A percentile compares a stretch with the other conserved stretches of the same genome.
Conservation (phyloP, 2,329 filamentous ascomycete species). For the Fusarium irregulare region DNA sequence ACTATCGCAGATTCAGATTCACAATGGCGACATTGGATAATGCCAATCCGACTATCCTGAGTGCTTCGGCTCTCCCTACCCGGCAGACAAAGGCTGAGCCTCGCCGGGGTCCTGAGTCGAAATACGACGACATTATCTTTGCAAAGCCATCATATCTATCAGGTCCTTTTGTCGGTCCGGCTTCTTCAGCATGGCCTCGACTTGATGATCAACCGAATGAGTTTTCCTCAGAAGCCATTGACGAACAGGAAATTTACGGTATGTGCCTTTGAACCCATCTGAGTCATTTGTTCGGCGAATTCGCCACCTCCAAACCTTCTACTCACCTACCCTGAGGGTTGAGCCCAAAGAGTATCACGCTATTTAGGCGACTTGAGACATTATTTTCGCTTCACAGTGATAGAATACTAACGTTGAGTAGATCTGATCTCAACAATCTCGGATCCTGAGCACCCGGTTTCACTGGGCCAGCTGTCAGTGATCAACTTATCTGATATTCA, state of each 20-base stretch:
- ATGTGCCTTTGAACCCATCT: conserved; percentile 42
- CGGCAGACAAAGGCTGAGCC: conserved; percentile 66
- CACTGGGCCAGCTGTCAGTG: conserved; percentile 90
- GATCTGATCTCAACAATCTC: conserved; percentile 95
- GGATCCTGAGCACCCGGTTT: conserved; percentile 95
- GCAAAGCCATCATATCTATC: conserved; percentile 59
- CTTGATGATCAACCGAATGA: conserved; percentile 63
- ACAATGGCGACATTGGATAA: conserved; percentile 66
- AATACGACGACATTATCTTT: conserved; percentile 60
- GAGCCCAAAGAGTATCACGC: background rate
- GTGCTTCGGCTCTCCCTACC: conserved; percentile 86
- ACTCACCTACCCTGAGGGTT: background rate
- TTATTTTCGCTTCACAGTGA: background rate
- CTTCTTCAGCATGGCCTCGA: conserved; percentile 50
- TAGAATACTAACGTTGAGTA: conserved; percentile 52
- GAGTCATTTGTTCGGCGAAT: conserved; percentile 18
- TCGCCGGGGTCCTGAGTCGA: conserved; percentile 60
- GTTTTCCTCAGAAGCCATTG: conserved; percentile 81
- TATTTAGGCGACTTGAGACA: background rate
- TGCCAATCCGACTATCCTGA: conserved; percentile 93
- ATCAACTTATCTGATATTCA: conserved; percentile 95
- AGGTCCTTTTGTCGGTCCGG: conserved; percentile 53
- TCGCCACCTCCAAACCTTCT: conserved; percentile 12
- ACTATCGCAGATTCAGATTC: conserved; percentile 3
- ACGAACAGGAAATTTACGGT: conserved; percentile 98